Base-by-base conservation (phyloP, 441 rosid species). In the Brassica hybrid region DNA sequence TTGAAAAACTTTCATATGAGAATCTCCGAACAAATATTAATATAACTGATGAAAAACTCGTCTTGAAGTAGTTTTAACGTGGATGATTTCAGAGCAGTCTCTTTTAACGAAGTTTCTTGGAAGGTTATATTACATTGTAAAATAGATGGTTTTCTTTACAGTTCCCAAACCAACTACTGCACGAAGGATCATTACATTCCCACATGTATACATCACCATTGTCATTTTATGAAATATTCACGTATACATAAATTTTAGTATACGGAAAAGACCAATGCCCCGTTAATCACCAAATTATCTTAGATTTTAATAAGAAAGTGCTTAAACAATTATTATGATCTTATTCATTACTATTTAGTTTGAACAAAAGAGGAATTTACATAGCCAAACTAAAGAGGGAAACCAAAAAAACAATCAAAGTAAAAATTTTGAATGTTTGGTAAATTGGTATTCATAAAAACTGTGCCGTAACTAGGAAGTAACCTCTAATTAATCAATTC, bases 21-120 rank as follows among this genome's bases (percentile, higher is more conserved):
- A 19, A 19, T 19, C 21, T 19, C 21, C 21, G 21, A 19, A 19
- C 21, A 19, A 34, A 34, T 34, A 34, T 34, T 7, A 36, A 36
- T 36, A 36, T 36, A 36, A 19, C 21, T 19, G 21, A 19, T 1
- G 21, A 19, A 19, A 19, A 19, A 19, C 21, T 19, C 21, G 21
- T 19, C 21, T 19, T 19, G 21, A 19, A 19, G 4, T 27, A 27
- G 4, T 27, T 27, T 5, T 5, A 27, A 27, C 32, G 32, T 3
- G 36, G 6, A 32, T 32, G 36, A 14, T 11, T 23, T 54, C 17
- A 56, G 13, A 43, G 54, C 45, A 34, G 11, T 78, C 25, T 32
- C 36, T 36, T 4, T 59, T 11, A 41, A 1, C 69, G 81, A 78
- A 78, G 74, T 78, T 78, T 72, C 77, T 72, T 50, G 21, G 80